phyloP scores from a whole-genome alignment of 257 asterid genomes.

The Solanum virginianum region DNA sequence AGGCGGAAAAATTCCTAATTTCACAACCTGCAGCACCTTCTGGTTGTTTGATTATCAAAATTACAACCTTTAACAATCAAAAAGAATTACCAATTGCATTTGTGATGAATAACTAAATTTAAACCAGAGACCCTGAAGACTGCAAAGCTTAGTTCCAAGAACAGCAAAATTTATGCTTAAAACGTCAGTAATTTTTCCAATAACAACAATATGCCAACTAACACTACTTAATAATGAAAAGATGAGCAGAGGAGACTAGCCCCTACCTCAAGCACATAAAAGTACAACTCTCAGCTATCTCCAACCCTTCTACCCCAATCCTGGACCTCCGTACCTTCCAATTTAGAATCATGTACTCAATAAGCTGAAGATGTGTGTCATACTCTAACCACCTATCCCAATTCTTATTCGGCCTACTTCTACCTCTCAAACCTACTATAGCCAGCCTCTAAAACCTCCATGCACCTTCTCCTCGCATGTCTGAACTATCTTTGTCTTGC shows the following conservation, averaged over 20 bases:
- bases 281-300: neutral
- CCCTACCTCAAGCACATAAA: neutral
- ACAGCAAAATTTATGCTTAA: neutral
- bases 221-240: neutral
- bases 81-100: neutral
- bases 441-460: neutral
- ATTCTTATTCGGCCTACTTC: neutral
- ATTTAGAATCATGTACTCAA: neutral
- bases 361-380: neutral
- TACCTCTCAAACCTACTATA: neutral
- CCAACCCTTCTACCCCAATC: neutral
- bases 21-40: neutral
- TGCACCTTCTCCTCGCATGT: neutral
- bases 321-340: neutral
- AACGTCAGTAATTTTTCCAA: neutral
- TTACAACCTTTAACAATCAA: neutral
- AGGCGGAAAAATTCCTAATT: neutral
- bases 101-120: neutral
- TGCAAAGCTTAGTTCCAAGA: neutral
- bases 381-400: neutral
- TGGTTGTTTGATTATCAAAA: neutral
- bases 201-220: neutral
- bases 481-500: neutral
- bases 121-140: neutral
- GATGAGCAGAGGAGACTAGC: neutral